phyloP scores from a whole-genome alignment of 202 grass and related monocot species.

The Hordeum pubiflorum region DNA sequence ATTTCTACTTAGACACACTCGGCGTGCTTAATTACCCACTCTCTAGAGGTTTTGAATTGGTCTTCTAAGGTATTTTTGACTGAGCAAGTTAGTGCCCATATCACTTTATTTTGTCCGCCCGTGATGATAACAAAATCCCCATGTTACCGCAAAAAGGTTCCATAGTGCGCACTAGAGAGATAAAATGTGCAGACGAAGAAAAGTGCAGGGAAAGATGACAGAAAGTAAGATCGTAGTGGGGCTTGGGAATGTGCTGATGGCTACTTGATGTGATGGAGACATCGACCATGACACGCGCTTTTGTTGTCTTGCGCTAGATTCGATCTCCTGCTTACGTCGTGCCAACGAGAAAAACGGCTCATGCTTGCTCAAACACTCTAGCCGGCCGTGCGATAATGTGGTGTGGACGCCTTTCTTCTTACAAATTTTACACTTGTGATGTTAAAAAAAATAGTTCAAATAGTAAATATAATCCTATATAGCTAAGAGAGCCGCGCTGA shows the following conservation, averaged over 20 bases:
- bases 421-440: too few relatives aligned
- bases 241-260: constrained; percentile 15
- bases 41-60: not conserved
- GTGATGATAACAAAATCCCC: not conserved
- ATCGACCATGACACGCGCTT: constrained; percentile 17
- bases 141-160: not conserved
- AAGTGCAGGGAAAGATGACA: not conserved
- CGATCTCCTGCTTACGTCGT: constrained; percentile 5
- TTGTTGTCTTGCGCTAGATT: not conserved
- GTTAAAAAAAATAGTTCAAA: too few relatives aligned
- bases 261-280: not conserved
- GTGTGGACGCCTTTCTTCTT: not conserved
- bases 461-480: too few relatives aligned
- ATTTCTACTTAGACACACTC: too few relatives aligned
- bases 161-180: constrained; percentile 26
- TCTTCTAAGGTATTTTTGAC: not conserved
- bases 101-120: not conserved
- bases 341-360: not conserved
- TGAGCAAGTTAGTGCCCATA: constrained; percentile 1
- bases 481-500: too few relatives aligned
- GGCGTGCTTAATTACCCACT: not conserved
- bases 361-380: not conserved
- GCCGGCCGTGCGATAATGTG: not conserved
- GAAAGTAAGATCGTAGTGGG: constrained; percentile 25
- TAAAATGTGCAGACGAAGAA: constrained; percentile 12